phyloP scores from a whole-genome alignment of 768 basidiomycete genomes.

The Pleurotus eryngii region DNA sequence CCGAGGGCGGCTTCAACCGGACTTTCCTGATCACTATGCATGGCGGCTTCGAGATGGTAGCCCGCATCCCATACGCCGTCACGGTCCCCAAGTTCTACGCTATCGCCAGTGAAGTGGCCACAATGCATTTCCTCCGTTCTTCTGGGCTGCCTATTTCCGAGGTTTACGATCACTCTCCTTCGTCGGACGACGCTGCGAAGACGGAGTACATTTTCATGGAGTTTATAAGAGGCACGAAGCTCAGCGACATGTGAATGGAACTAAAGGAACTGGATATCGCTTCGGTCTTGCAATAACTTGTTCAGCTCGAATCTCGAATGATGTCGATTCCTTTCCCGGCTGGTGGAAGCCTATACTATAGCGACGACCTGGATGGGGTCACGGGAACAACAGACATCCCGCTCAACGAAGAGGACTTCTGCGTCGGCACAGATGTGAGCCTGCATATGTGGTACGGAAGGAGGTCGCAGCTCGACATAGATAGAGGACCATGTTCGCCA shows the following conservation, averaged over 20 bases:
- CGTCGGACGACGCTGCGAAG: conserved; percentile 34
- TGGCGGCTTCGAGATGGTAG: conserved; percentile 28
- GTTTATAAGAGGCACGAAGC: conserved; percentile 34
- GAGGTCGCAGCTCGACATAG: conserved; percentile 44
- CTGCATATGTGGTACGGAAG: conserved; percentile 47
- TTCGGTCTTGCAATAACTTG: conserved; percentile 42
- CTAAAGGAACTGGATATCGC: conserved; percentile 34
- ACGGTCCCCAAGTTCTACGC: conserved; percentile 21
- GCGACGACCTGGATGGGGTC: conserved; percentile 40
- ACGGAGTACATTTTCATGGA: conserved; percentile 48
- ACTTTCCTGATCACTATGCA: conserved; percentile 31
- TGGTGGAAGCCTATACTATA: conserved; percentile 49
- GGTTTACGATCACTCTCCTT: conserved; percentile 25
- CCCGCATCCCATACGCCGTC: conserved; percentile 31
- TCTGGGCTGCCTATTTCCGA: conserved; percentile 26
- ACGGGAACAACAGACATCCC: conserved; percentile 30
- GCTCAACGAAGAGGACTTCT: conserved; percentile 38
- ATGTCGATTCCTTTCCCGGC: conserved; percentile 47
- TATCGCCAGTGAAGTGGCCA: conserved; percentile 35
- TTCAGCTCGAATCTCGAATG: conserved; percentile 43
- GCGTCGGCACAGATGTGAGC: conserved; percentile 42
- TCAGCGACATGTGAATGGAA: conserved; percentile 38
- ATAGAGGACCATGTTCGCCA: conserved; percentile 50
- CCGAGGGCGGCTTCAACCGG: conserved; percentile 38
- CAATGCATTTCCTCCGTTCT: conserved; percentile 30